Conservation (phyloP, 2,329 filamentous ascomycete genomes). For the Fusarium sp. region DNA sequence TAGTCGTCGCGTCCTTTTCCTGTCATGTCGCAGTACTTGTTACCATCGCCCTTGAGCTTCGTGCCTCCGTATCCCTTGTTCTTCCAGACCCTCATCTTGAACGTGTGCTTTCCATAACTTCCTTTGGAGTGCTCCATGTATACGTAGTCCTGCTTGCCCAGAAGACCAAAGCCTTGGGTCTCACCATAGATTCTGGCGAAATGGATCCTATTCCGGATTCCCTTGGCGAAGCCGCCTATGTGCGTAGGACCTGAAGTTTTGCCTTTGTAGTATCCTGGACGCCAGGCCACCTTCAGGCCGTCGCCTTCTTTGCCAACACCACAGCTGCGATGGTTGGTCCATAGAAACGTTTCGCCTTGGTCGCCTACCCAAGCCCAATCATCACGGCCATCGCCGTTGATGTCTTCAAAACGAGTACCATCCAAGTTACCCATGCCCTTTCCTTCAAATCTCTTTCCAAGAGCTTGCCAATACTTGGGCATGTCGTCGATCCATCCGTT, state of each 20-base stretch:
- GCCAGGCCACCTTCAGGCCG: slow-evolving; percentile 7
- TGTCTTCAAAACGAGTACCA: slow-evolving; percentile 42
- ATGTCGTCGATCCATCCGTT: slow-evolving; percentile 11
- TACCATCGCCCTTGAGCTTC: slow-evolving; percentile 1
- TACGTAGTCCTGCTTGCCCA: background rate
- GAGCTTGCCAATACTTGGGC: slow-evolving; percentile 48
- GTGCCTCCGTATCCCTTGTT: background rate
- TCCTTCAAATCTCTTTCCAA: slow-evolving; percentile 41
- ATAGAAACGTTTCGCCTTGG: background rate
- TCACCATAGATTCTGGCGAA: background rate
- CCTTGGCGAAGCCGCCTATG: background rate
- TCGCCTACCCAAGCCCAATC: background rate
- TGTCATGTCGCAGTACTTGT: slow-evolving; percentile 26
- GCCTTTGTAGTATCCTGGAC: background rate
- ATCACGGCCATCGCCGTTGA: slow-evolving; percentile 13
- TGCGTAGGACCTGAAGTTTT: background rate
- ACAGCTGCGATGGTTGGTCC: background rate
- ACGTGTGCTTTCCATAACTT: background rate
- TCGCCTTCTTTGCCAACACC: background rate
- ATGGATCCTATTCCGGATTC: background rate
- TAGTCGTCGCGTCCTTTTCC: slow-evolving; percentile 29
- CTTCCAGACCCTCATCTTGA: background rate
- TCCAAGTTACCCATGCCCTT: slow-evolving; percentile 37
- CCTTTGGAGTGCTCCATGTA: background rate
- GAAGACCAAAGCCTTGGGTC: background rate